phyloP scores from a whole-genome alignment of 495 filamentous ascomycete genomes.

The Astrothelium macrocarpum region DNA sequence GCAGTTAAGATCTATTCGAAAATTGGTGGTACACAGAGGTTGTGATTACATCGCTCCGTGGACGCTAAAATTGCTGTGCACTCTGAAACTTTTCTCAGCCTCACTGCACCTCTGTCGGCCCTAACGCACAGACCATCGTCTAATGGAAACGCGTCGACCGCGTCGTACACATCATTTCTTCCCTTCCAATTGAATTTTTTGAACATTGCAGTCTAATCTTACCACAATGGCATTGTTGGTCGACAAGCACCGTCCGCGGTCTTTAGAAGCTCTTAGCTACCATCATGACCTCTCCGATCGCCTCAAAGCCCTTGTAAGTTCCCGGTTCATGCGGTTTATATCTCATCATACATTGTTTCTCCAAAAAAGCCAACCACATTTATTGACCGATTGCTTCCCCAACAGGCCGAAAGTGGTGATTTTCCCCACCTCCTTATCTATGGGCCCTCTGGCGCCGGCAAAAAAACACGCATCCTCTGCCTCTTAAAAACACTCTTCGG shows the following conservation, averaged over 20 bases:
- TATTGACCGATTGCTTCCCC: conserved; percentile 8
- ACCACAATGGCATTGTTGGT: conserved; percentile 70
- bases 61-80: no score
- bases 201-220: background rate
- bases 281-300: conserved; percentile 82
- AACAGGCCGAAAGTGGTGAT: conserved; percentile 89
- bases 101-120: no score
- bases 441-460: conserved; percentile 90
- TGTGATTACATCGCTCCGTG: no score
- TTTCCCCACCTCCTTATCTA: conserved; percentile 96
- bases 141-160: background rate
- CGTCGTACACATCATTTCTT: background rate
- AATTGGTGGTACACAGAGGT: no score
- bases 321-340: no score
- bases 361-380: background rate
- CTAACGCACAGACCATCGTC: background rate
- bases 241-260: conserved; percentile 86
- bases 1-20: no score
- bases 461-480: conserved; percentile 93
- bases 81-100: no score
- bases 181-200: background rate
- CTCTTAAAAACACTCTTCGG: conserved; percentile 41
- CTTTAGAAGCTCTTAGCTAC: conserved; percentile 77
- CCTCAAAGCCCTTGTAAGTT: conserved; percentile 70
- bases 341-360: no score